phyloP scores from a whole-genome alignment of 2,329 filamentous ascomycete genomes.

The Alternaria sp. region DNA sequence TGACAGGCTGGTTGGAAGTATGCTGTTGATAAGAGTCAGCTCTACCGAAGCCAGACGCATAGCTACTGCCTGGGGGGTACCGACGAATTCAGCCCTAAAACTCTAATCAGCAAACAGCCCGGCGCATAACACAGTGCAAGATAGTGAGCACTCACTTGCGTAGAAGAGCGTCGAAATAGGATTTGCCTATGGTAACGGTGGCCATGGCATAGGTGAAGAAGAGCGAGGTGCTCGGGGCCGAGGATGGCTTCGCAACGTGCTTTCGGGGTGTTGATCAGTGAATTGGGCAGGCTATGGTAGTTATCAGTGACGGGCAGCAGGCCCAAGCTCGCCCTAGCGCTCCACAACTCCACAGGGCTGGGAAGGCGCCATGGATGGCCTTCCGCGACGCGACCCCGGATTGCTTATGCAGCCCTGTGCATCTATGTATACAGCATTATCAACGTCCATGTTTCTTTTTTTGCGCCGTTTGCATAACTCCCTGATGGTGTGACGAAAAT shows the following conservation, averaged over 20 bases:
- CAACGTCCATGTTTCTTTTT: not conserved
- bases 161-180: slow-evolving; percentile 67
- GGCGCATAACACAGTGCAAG: not conserved
- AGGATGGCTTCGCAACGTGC: slow-evolving; percentile 8
- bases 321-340: slow-evolving; percentile 28
- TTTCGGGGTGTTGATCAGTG: slow-evolving; percentile 6
- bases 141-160: slow-evolving; percentile 60
- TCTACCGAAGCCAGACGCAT: not conserved
- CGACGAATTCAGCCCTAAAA: slow-evolving; percentile 57
- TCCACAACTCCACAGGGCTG: slow-evolving; percentile 28
- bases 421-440: not conserved
- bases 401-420: slow-evolving; percentile 8
- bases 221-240: slow-evolving; percentile 10
- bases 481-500: not conserved
- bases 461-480: not conserved
- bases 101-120: slow-evolving; percentile 29
- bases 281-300: slow-evolving; percentile 13
- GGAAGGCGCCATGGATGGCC: slow-evolving; percentile 20
- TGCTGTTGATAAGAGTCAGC: slow-evolving; percentile 42
- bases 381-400: slow-evolving; percentile 19
- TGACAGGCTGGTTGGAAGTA: slow-evolving; percentile 47
- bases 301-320: slow-evolving; percentile 24
- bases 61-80: slow-evolving; percentile 30
- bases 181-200: slow-evolving; percentile 65
- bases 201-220: slow-evolving; percentile 39